Conservation (phyloP, 148 eudicot species). For the Vaccinium darrowii region DNA sequence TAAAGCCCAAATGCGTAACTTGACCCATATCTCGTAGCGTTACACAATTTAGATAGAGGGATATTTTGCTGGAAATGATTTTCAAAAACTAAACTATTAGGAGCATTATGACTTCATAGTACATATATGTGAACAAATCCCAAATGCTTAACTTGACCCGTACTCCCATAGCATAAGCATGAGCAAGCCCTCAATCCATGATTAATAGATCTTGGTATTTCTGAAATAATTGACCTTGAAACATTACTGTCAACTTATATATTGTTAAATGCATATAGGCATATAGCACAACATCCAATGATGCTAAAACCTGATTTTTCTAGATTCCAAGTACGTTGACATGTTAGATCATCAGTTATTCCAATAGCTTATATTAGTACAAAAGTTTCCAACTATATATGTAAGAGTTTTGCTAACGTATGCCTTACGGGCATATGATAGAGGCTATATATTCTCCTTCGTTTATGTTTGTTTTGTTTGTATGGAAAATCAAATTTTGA, state of each 20-base stretch:
- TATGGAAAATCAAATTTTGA: too few relatives aligned
- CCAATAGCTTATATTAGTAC: neutral
- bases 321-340: neutral
- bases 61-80: neutral
- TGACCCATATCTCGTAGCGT: neutral
- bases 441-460: too few relatives aligned
- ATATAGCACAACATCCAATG: neutral
- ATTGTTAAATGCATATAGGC: neutral
- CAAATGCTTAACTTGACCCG: neutral
- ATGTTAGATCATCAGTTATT: neutral
- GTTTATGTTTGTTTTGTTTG: too few relatives aligned
- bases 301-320: neutral
- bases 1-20: too few relatives aligned
- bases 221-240: neutral
- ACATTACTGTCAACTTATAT: neutral
- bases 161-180: neutral
- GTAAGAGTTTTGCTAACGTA: too few relatives aligned
- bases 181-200: conserved; percentile 4
- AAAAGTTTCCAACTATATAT: neutral
- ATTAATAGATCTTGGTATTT: neutral
- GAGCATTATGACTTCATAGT: neutral
- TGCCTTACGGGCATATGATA: too few relatives aligned
- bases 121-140: neutral
- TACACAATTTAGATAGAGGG: neutral
- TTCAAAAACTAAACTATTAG: neutral